Conservation (phyloP, 2,329 filamentous ascomycete genomes). For the Pestalotiopsis sp. region DNA sequence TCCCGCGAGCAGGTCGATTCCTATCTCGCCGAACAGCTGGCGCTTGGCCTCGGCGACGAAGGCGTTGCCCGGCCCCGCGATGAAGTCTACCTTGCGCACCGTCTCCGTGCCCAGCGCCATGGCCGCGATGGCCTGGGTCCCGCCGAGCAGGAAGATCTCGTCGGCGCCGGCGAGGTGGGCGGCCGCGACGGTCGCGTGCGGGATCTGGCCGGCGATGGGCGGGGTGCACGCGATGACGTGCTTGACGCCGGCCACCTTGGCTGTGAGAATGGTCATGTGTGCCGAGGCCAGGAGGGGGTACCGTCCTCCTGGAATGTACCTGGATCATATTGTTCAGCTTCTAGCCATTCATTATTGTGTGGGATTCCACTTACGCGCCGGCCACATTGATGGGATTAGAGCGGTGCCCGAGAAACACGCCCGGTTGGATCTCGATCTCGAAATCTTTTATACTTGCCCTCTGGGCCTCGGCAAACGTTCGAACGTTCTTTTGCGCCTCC, state of each 20-base stretch:
- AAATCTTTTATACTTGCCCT: conserved; percentile 48
- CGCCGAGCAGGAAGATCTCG: conserved; percentile 52
- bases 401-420: conserved; percentile 53
- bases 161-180: conserved; percentile 53
- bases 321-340: neutral
- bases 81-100: conserved; percentile 51
- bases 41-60: conserved; percentile 58
- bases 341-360: neutral
- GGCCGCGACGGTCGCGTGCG: conserved; percentile 50
- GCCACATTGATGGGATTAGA: conserved; percentile 49
- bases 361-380: conserved; percentile 37
- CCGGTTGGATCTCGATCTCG: conserved; percentile 51
- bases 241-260: conserved; percentile 55
- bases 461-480: conserved; percentile 51
- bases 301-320: conserved; percentile 53
- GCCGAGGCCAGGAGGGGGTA: conserved; percentile 56
- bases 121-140: conserved; percentile 54
- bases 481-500: conserved; percentile 50
- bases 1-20: conserved; percentile 56
- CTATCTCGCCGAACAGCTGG: conserved; percentile 54
- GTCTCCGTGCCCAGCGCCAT: conserved; percentile 54
- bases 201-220: conserved; percentile 50
- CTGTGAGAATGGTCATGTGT: conserved; percentile 59
- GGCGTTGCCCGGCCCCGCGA: conserved; percentile 56
- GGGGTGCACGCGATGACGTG: conserved; percentile 54